A percentile compares a stretch with the other conserved stretches of the same genome.
phyloP scores from a whole-genome alignment of 768 basidiomycete species.

The Bullera alba region DNA sequence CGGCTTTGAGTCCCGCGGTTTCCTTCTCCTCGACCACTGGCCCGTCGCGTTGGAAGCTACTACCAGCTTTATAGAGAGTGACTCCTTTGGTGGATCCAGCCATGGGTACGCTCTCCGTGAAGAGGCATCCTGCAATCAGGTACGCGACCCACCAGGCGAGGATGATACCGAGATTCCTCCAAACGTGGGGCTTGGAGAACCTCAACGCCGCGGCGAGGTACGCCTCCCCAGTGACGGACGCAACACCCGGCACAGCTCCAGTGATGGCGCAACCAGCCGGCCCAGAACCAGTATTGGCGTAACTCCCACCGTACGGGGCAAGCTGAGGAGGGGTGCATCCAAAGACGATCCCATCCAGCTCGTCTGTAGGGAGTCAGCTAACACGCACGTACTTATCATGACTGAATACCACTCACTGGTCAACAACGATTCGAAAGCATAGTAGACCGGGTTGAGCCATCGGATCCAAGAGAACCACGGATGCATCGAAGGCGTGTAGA shows the following conservation, averaged over 20 bases:
- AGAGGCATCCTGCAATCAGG: conserved; percentile 32
- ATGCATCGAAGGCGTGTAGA: not conserved
- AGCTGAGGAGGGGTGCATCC: conserved; percentile 25
- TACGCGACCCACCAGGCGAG: conserved; percentile 30
- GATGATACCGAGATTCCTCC: conserved; percentile 36
- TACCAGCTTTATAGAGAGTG: conserved; percentile 25
- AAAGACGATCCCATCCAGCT: conserved; percentile 19
- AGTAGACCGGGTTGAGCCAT: not conserved
- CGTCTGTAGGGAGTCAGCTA: conserved; percentile 24
- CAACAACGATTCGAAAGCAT: not conserved
- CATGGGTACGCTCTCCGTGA: conserved; percentile 35
- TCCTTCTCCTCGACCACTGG: conserved; percentile 8
- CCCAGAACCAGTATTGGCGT: conserved; percentile 10
- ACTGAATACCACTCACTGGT: not conserved
- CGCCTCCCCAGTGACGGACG: conserved; percentile 15
- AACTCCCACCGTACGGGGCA: conserved; percentile 22
- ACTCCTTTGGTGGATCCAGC: conserved; percentile 36
- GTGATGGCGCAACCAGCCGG: conserved; percentile 24
- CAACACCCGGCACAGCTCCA: conserved; percentile 24
- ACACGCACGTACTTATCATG: too few relatives aligned
- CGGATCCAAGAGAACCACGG: not conserved
- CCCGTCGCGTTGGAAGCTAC: conserved; percentile 13
- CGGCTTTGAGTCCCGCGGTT: not conserved
- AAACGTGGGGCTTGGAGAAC: conserved; percentile 18
- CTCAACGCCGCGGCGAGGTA: conserved; percentile 16